Evolutionary conservation across 2,329 filamentous ascomycete genomes (phyloP).

Genomic region (Penicillium sp.): DNA sequence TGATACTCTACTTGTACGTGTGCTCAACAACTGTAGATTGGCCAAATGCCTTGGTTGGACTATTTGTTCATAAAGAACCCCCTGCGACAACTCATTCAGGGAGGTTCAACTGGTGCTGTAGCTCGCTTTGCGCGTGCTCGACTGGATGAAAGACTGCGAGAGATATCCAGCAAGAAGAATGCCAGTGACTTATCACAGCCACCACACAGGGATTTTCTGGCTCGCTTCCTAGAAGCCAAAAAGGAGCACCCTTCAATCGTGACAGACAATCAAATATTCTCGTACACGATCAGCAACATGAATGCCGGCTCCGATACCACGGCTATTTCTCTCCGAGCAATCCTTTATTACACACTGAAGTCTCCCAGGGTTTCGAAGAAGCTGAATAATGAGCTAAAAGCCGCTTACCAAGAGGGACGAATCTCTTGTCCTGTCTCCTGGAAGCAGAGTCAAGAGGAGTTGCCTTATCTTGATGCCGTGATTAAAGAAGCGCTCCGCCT

Average conservation of each 20-base stretch:
- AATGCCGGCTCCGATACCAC: slow-evolving; percentile 39
- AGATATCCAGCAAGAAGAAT: background rate
- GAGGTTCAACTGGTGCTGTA: slow-evolving; percentile 21
- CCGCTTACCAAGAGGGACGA: slow-evolving; percentile 33
- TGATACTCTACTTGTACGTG: slow-evolving; percentile 23
- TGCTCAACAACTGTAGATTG: slow-evolving; percentile 13
- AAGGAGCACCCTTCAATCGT: slow-evolving; percentile 24
- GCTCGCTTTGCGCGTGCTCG: slow-evolving; percentile 24
- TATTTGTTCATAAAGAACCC: slow-evolving; percentile 37
- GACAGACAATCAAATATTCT: slow-evolving; percentile 27
- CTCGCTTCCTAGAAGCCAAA: slow-evolving; percentile 32
- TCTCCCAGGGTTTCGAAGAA: slow-evolving; percentile 38
- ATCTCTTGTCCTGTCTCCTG: slow-evolving; percentile 23
- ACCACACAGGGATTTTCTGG: slow-evolving; percentile 27
- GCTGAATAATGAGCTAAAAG: slow-evolving; percentile 45
- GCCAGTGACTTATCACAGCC: background rate
- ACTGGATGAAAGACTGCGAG: slow-evolving; percentile 19
- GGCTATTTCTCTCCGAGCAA: slow-evolving; percentile 31
- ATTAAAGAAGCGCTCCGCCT: slow-evolving; percentile 30
- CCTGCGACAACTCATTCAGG: slow-evolving; percentile 9
- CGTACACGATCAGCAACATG: slow-evolving; percentile 30
- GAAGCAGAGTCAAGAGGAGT: slow-evolving; percentile 25
- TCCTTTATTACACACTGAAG: slow-evolving; percentile 32
- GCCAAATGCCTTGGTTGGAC: slow-evolving; percentile 40
- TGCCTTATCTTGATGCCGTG: slow-evolving; percentile 32